Evolutionary conservation across 2,329 filamentous ascomycete species (phyloP), one percentile per base, ranked within the genome.

Genomic region (Orbilia brochopaga): DNA sequence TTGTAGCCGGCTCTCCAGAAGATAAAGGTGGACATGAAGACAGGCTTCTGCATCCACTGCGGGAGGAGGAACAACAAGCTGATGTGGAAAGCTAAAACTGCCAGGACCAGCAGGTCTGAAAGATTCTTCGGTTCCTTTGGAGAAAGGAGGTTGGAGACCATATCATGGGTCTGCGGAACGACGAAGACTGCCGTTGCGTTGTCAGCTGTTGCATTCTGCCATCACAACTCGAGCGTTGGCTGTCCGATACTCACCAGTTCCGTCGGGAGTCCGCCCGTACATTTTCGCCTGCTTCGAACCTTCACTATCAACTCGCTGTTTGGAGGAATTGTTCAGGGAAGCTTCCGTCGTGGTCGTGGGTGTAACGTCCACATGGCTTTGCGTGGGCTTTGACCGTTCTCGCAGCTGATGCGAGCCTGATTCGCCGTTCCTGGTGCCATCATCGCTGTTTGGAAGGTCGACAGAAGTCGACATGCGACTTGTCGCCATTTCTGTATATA

Each of bases 141-240:
- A 77, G 95, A 94, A 76, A 99, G 87, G 62, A 99, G 85, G 81
- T 97, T 94, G 57, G 93, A 96, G 76, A 99, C 93, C 94, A 99
- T 97, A 81, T 99, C 94, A 83, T 97, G 92, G 64, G 94, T 99
- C 74, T 91, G 88, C 53, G 94, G 94, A 61, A 99, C 94, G 67
- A 91, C 89, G 79, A 99, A 99, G 77, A 96, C 94, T 97, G 30
- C n/a, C 7, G 24, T 40, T 64, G 67, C 35, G 67, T 72, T 72
- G 67, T 72, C 27, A 72, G 67, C 60, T 72, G 67, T 72, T 65
- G 67, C 42, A 72, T 65, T 65, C 56, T 61, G 21, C 51, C n/a
- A 24, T 17, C 50, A 40, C 54, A 27, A 70, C 54, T 69, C 65
- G 40, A 66, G 11, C 32, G 17, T 35, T 58, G 59, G 56, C 58